A percentile compares a stretch with the other conserved stretches of the same genome.
Evolutionary conservation across 1,139 yeast species (phyloP).

Genomic region (Debaryomycetaceae sp.): DNA sequence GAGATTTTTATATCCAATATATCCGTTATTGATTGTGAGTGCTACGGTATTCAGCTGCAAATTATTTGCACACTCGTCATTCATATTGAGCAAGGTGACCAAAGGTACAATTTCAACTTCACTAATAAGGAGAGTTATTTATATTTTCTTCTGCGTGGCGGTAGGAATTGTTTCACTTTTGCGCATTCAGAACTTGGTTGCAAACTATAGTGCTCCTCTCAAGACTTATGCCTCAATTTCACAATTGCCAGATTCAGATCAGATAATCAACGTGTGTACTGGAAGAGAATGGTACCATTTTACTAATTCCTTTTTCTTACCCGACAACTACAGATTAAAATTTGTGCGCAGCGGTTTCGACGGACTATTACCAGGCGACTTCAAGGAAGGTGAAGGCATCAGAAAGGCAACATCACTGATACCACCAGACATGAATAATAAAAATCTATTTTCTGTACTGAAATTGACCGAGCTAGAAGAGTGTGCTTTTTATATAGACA

Average conservation of each 20-base stretch:
- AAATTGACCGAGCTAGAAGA: conserved; percentile 41
- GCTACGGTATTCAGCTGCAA: conserved; percentile 55
- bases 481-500: conserved; percentile 64
- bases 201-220: conserved; percentile 63
- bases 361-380: conserved; percentile 88
- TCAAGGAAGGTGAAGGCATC: conserved; percentile 41
- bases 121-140: conserved; percentile 3
- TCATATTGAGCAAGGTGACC: conserved; percentile 3
- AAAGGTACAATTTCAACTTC: conserved; percentile 3
- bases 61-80: conserved; percentile 12
- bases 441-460: conserved; percentile 55
- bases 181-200: conserved; percentile 39
- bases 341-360: conserved; percentile 78
- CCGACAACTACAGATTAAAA: conserved; percentile 53
- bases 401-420: conserved; percentile 32
- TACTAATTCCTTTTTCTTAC: conserved; percentile 83
- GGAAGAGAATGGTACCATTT: conserved; percentile 96
- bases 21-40: conserved; percentile 61
- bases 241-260: conserved; percentile 6
- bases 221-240: conserved; percentile 11
- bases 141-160: conserved; percentile 9
- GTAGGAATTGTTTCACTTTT: conserved; percentile 34
- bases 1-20: conserved; percentile 82
- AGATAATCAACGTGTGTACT: conserved; percentile 59
- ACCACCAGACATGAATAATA: conserved; percentile 71